Evolutionary conservation across 345 rosid species (phyloP), one percentile per base, ranked within the genome.

Genomic region (Lepidium sativum): DNA sequence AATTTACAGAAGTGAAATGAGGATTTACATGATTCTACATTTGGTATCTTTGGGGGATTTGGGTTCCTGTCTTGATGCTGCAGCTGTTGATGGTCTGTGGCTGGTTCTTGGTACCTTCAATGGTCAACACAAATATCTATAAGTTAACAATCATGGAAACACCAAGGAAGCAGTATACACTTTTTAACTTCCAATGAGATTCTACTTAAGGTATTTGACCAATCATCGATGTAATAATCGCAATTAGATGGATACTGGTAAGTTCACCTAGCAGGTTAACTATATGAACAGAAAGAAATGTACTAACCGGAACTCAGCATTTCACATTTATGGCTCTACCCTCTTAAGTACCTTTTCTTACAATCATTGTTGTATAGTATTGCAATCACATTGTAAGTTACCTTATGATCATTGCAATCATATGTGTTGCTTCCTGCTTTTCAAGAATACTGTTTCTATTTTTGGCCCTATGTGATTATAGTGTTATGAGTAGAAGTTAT

Each of bases 11-110:
- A 63, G 33, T 18, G 35, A 44, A n/a, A 53, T 3, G 62, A 60
- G 50, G 59, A 67, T 60, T 87, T 80, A 89, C 97, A 89, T 83
- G 70, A 89, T 68, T 62, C 53, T 77, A 76, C 97, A 89, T 76
- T 80, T 89, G 3, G 80, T 89, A 71, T 89, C 88, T 40, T 73
- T 73, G 12, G 68, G 11, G 9, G 90, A 56, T 75, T 89, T 92
- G 63, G 82, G 73, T 0, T 87, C 95, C 1, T 81, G 68, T 78
- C 67, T 89, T 10, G 88, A 67, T 10, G 66, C 25, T 2, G 92
- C 60, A 38, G 86, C 51, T 9, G 86, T 53, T 3, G 91, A 54
- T 57, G 70, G 76, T 76, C 80, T 87, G 13, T 72, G 82, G 25
- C 81, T 74, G 49, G 60, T 80, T 71, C 86, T 87, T 2, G 85